Conservation (phyloP, 75 land plant genomes). For the Pinus albicaulis region DNA sequence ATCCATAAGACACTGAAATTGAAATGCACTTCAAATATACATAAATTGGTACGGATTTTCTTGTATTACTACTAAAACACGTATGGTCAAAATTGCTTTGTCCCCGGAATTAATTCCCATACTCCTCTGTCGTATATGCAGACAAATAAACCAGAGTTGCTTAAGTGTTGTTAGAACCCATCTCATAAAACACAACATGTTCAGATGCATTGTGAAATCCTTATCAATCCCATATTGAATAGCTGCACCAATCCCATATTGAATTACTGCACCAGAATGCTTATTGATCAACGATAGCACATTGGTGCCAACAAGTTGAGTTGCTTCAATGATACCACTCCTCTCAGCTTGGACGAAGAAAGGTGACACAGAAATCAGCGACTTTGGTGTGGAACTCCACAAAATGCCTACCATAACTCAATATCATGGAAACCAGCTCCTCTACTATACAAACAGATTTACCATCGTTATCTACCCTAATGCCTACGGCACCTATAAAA, state of each 20-base stretch:
- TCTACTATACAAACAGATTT: slow-evolving; percentile 49
- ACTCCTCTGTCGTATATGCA: too few species aligned
- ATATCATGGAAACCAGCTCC: slow-evolving; percentile 82
- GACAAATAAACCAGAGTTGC: too few species aligned
- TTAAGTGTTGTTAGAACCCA: too few species aligned
- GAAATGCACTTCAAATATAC: too few species aligned
- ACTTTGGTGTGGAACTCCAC: slow-evolving; percentile 67
- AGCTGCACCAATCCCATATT: slow-evolving; percentile 20
- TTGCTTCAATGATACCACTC: slow-evolving; percentile 64
- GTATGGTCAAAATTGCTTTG: too few species aligned
- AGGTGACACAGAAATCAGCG: slow-evolving; percentile 63
- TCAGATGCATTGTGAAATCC: slow-evolving; percentile 80
- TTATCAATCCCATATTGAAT: slow-evolving; percentile 92
- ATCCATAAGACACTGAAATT: too few species aligned
- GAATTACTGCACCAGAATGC: slow-evolving; percentile 88
- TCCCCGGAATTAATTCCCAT: too few species aligned
- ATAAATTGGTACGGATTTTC: too few species aligned
- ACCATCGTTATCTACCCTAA: slow-evolving; percentile 41
- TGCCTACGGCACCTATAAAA: slow-evolving; percentile 42
- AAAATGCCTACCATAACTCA: slow-evolving; percentile 52
- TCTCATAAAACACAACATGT: slow-evolving; percentile 75
- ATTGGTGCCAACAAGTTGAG: slow-evolving; percentile 79
- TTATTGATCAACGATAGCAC: slow-evolving; percentile 80
- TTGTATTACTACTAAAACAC: too few species aligned
- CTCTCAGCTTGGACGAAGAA: slow-evolving; percentile 91